Conservation (phyloP, 257 asterid genomes). For the Gentiana macrophylla region DNA sequence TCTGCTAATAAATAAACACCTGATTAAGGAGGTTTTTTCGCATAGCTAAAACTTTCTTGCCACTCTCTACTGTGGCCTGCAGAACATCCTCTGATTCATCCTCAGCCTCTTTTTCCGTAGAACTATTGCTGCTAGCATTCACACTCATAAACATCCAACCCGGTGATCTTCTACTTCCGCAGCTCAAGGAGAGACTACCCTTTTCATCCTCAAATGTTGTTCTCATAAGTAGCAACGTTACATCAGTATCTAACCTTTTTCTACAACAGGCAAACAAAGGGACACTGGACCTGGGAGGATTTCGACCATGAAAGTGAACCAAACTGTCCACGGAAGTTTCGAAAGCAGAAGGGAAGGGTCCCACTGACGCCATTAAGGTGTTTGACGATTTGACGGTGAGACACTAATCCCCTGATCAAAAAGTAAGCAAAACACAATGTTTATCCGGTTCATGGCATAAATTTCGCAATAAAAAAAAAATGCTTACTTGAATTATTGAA, state of each 20-base stretch:
- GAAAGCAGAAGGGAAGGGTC: conserved; percentile 29
- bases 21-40: conserved; percentile 65
- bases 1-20: conserved; percentile 22
- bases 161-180: conserved; percentile 25
- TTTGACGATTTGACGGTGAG: conserved; percentile 22
- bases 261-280: conserved; percentile 26
- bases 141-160: conserved; percentile 33
- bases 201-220: conserved; percentile 18
- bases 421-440: conserved; percentile 4
- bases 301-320: conserved; percentile 22
- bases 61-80: conserved; percentile 63
- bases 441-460: conserved; percentile 13
- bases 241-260: conserved; percentile 23
- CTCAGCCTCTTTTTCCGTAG: conserved; percentile 29
- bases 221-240: conserved; percentile 20
- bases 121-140: conserved; percentile 29
- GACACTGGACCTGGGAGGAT: conserved; percentile 27
- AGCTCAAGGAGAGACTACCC: conserved; percentile 25
- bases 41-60: conserved; percentile 66
- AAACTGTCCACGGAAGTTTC: conserved; percentile 39
- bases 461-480: background rate
- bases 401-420: conserved; percentile 7
- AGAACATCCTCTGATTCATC: conserved; percentile 52
- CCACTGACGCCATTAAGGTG: conserved; percentile 45
- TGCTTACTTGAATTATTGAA: background rate